Conservation (phyloP, 805 yeast species). For the Yarrowia phangngaensis region DNA sequence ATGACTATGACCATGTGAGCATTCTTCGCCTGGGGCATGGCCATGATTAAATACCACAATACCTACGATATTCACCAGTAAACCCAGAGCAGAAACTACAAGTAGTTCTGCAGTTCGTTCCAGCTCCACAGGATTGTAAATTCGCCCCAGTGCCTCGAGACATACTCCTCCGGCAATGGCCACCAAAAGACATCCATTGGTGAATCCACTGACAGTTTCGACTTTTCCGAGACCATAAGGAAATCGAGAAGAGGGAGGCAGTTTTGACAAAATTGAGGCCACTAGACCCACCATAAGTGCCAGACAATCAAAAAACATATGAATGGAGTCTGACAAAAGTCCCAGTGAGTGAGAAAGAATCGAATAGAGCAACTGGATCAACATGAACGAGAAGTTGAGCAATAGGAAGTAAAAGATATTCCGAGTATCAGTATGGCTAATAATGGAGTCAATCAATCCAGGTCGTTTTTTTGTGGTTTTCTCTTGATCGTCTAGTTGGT, state of each 20-base stretch:
- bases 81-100: conserved; percentile 78
- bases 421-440: conserved; percentile 66
- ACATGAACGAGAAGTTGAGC: conserved; percentile 88
- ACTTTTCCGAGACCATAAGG: conserved; percentile 85
- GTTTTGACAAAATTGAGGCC: conserved; percentile 67
- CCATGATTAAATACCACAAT: conserved; percentile 92
- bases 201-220: conserved; percentile 91
- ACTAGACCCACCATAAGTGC: conserved; percentile 84
- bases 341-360: conserved; percentile 91
- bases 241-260: conserved; percentile 60
- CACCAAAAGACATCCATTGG: conserved; percentile 82
- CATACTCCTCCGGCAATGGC: conserved; percentile 88
- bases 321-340: conserved; percentile 84
- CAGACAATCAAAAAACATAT: conserved; percentile 93
- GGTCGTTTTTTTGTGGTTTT: conserved; percentile 21
- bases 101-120: conserved; percentile 79
- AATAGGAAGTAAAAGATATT: conserved; percentile 84
- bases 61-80: conserved; percentile 86
- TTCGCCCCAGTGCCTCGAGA: conserved; percentile 79
- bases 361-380: conserved; percentile 86
- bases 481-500: conserved; percentile 1
- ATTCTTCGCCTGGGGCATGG: conserved; percentile 47
- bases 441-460: conserved; percentile 37
- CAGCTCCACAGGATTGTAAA: conserved; percentile 69
- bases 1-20: conserved; percentile 45